phyloP scores from a whole-genome alignment of 768 basidiomycete genomes.

The Phlegmacium glaucopus region DNA sequence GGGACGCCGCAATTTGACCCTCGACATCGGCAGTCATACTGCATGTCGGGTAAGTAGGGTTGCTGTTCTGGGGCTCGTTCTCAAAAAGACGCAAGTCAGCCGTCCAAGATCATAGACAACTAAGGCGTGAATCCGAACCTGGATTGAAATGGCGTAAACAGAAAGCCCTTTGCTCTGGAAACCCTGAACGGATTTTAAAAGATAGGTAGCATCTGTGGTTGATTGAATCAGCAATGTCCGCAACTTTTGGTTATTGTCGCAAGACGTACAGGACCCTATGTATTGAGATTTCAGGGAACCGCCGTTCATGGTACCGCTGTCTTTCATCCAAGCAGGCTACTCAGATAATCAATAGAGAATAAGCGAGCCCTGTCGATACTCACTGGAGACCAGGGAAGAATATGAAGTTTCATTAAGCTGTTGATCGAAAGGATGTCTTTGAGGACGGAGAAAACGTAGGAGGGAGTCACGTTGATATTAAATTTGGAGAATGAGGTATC shows the following conservation, averaged over 20 bases:
- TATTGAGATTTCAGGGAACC: conserved; percentile 54
- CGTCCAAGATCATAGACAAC: background rate
- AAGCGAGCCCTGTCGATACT: conserved; percentile 13
- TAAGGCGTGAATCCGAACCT: conserved; percentile 23
- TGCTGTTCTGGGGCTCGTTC: conserved; percentile 54
- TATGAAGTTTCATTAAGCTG: conserved; percentile 26
- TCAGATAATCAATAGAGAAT: background rate
- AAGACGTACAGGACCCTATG: conserved; percentile 42
- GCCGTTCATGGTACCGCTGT: conserved; percentile 61
- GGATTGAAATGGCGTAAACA: conserved; percentile 60
- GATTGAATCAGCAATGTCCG: background rate
- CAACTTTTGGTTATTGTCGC: background rate
- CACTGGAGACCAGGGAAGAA: conserved; percentile 71
- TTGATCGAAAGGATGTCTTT: conserved; percentile 63
- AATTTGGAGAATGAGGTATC: conserved; percentile 60
- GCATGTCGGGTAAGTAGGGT: conserved; percentile 69
- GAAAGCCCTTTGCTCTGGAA: conserved; percentile 59
- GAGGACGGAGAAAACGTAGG: conserved; percentile 60
- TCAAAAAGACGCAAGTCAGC: conserved; percentile 1
- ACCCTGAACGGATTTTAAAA: conserved; percentile 69
- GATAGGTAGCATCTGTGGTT: conserved; percentile 61
- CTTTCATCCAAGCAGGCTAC: conserved; percentile 82
- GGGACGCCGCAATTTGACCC: conserved; percentile 51
- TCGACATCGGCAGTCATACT: conserved; percentile 51
- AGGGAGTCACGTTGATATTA: conserved; percentile 54